Base-by-base conservation (phyloP, 306 rosid species). In the Pyrus betulifolia region DNA sequence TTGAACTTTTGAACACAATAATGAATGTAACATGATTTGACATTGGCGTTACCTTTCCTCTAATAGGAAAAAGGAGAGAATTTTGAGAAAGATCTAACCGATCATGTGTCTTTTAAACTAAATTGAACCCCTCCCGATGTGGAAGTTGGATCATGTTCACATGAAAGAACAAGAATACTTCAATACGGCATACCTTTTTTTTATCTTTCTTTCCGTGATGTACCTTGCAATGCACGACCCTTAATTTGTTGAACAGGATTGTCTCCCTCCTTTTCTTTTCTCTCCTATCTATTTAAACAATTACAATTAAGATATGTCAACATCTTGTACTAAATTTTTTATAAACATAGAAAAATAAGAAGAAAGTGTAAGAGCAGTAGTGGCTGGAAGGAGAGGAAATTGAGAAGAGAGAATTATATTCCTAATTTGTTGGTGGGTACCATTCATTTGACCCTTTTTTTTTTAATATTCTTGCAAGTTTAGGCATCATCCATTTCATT, bases 81-180 rank as follows among this genome's bases (percentile, higher is more conserved):
- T 8, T 63, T 63, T 19, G 42, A 30, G 42, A 15, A 63, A 61
- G 35, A 11, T 8, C 33, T 7, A 35, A 4, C 18, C 17, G 5
- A 49, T 55, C 18, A 38, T 55, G 67, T 57, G 22, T 66, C 23
- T 49, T 27, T 69, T 28, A 57, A 59, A 40, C 57, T 25, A 17
- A 73, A 17, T 23, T 15, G 3, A 61, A 1, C 8, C 2, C 18
- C 3, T 4, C 0, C 52, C 64, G 81, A 59, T 67, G 81, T 79
- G 84, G 76, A 59, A 71, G 75, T 60, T 49, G 17, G 55, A 60
- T 18, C 76, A 76, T 17, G 57, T 28, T 69, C 86, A 79, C 86
- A 83, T 79, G 86, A 79, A 79, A 71, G 76, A 79, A 51, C 81
- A 83, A 79, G 76, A 28, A 4, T 12, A 10, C 58, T 46, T 44